Percentiles rank a stretch among this genome's conserved stretches.
These are phyloP conservation scores for Erythrobasidium hasegawianum DNA, from an alignment of 1,284 basidiomycete genomes.

Conservation along the genomic window DNA sequence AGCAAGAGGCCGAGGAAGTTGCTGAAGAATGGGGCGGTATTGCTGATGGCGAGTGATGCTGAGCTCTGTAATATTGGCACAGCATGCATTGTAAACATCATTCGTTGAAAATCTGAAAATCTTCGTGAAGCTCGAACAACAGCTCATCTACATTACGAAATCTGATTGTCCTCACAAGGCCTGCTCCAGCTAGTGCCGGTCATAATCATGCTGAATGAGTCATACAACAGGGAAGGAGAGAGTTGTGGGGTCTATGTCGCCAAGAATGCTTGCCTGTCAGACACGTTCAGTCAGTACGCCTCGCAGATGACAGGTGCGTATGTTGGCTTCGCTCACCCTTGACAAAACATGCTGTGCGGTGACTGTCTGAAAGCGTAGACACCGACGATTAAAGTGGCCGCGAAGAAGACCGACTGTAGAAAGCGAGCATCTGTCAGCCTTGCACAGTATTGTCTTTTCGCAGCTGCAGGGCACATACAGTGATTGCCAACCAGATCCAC, in stretches of 20 bases:
- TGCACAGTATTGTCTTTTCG: too few relatives aligned
- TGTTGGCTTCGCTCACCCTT: conserved; percentile 32
- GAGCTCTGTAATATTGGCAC: neutral
- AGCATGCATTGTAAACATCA: too few relatives aligned
- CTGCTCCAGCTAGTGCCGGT: too few relatives aligned
- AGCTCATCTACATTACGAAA: too few relatives aligned
- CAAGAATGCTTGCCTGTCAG: conserved; percentile 1
- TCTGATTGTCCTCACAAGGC: too few relatives aligned
- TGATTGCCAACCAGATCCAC: conserved; percentile 21
- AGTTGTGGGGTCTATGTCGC: neutral
- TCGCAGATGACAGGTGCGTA: too few relatives aligned
- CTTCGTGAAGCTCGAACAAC: too few relatives aligned
- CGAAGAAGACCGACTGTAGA: conserved; percentile 18
- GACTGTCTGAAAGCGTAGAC: conserved; percentile 30
- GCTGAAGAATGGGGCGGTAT: conserved; percentile 20
- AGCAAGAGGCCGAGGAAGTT: neutral
- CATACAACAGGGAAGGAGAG: too few relatives aligned
- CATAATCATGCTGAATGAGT: too few relatives aligned
- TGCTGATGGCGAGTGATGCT: neutral
- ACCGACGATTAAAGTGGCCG: conserved; percentile 18
- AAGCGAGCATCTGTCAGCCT: neutral
- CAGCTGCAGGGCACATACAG: too few relatives aligned
- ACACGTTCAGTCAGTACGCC: neutral
- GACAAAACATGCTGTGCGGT: conserved; percentile 34
- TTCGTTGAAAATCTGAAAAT: too few relatives aligned